Evolutionary conservation across 768 basidiomycete species (phyloP).

Genomic region (Agrocybe pediades): DNA sequence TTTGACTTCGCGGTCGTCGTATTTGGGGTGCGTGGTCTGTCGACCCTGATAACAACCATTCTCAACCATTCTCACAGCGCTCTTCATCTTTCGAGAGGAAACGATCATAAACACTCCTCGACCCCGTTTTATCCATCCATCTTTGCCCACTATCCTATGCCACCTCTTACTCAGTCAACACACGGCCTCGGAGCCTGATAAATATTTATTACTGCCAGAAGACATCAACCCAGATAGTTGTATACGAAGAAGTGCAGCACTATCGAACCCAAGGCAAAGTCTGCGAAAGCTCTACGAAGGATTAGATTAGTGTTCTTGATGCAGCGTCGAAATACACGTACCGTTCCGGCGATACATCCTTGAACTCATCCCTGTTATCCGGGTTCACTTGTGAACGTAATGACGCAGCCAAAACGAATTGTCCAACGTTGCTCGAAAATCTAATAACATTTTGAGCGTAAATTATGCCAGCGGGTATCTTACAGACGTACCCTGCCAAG

Average conservation of each 20-base stretch:
- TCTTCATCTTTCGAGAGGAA: slow-evolving; percentile 75
- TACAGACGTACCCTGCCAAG: slow-evolving; percentile 77
- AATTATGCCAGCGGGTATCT: neutral
- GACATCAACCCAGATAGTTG: slow-evolving; percentile 87
- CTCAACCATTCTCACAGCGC: slow-evolving; percentile 43
- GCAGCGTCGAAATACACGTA: slow-evolving; percentile 36
- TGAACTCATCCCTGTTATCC: slow-evolving; percentile 79
- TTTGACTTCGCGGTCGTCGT: slow-evolving; percentile 88
- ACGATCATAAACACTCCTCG: slow-evolving; percentile 21
- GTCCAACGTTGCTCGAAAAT: slow-evolving; percentile 91
- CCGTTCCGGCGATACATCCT: slow-evolving; percentile 92
- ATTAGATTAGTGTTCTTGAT: neutral
- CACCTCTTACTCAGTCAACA: neutral
- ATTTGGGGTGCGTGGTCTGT: slow-evolving; percentile 63
- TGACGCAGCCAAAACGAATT: slow-evolving; percentile 94
- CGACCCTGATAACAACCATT: neutral
- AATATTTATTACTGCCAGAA: slow-evolving; percentile 9
- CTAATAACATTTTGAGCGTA: slow-evolving; percentile 40
- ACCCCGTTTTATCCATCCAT: neutral
- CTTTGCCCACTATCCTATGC: neutral
- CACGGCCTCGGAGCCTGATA: neutral
- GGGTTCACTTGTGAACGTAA: slow-evolving; percentile 92
- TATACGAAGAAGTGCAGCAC: slow-evolving; percentile 98
- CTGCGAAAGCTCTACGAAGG: slow-evolving; percentile 86
- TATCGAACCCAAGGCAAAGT: slow-evolving; percentile 93